Percentiles rank a stretch among this genome's conserved stretches.
Conservation (phyloP, 345 rosid species). For the Psidium friedrichsthalianum region DNA sequence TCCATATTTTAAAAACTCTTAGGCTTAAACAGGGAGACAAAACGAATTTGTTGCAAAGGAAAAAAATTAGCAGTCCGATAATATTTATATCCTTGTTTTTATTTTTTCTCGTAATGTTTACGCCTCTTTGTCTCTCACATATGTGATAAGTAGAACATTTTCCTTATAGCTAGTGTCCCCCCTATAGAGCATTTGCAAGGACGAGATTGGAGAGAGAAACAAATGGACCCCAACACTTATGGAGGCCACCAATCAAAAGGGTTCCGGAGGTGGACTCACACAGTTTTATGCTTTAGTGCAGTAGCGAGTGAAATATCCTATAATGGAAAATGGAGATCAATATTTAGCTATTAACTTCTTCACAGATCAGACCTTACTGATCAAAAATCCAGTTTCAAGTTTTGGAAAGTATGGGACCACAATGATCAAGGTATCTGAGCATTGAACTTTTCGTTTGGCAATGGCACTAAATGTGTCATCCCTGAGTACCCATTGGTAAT, state of each 20-base stretch:
- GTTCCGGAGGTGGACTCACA: background rate
- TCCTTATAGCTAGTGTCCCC: background rate
- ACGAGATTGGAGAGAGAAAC: background rate
- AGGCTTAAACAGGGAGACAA: background rate
- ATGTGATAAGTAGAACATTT: background rate
- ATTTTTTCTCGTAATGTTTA: background rate
- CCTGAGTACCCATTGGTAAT: background rate
- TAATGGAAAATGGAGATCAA: background rate
- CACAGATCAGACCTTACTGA: background rate
- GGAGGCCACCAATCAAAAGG: background rate
- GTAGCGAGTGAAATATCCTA: background rate
- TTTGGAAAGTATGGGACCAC: background rate
- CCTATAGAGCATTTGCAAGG: background rate
- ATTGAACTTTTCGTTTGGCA: background rate
- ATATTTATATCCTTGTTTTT: background rate
- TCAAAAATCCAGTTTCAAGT: background rate
- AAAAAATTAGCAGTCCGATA: background rate
- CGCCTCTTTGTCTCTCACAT: background rate
- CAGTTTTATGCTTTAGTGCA: background rate
- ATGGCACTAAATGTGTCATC: background rate
- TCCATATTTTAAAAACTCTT: background rate
- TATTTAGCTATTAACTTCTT: background rate
- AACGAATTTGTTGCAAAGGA: background rate
- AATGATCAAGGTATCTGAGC: background rate
- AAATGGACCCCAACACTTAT: background rate